Base-by-base conservation (phyloP, 1,284 basidiomycete genomes). In the Ceratobasidium papillatum region DNA sequence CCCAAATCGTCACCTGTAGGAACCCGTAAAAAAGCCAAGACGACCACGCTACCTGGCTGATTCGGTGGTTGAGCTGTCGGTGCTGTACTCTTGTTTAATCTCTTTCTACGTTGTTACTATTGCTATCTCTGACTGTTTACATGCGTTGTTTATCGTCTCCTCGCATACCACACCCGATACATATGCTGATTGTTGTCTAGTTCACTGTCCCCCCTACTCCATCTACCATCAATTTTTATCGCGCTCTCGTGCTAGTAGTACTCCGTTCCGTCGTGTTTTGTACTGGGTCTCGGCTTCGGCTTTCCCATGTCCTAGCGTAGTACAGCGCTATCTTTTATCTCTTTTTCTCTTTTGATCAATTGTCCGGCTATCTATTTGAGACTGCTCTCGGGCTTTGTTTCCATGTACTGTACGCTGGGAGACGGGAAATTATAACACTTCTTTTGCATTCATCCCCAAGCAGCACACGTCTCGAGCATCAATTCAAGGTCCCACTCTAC, bases 331-430 rank as follows among this genome's bases (percentile, higher is more conserved):
- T n/a, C n/a, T 49, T 52, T 47, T 25, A 36, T 14, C 32, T 19
- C 11, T 54, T 32, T 56, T 56, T 34, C 25, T 38, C 45, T 58
- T 59, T 54, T 71, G 1, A 3, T 32, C 22, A 17, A 47, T 25
- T 58, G 38, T 32, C 38, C 49, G 54, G 66, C 22, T 71, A 71
- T 71, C 66, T 71, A 71, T 71, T 71, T 8, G 36, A 14, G 51
- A 59, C 7, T 52, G 45, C 41, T 43, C 66, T 71, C 43, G 36
- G 17, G 36, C 27, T 71, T 56, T 54, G 49, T 27, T 71, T 47
- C 11, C 30, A 71, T 71, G 66, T 71, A 71, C 66, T 71, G 22
- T 71, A 71, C 66, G 66, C 66, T 49, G 52, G 66, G 66, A 51
- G 54, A 58, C 65, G 65, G 66, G 66, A 49, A 68, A 71, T 41